phyloP scores from a whole-genome alignment of 2,329 filamentous ascomycete species.

The Microthyrium microscopicum region DNA sequence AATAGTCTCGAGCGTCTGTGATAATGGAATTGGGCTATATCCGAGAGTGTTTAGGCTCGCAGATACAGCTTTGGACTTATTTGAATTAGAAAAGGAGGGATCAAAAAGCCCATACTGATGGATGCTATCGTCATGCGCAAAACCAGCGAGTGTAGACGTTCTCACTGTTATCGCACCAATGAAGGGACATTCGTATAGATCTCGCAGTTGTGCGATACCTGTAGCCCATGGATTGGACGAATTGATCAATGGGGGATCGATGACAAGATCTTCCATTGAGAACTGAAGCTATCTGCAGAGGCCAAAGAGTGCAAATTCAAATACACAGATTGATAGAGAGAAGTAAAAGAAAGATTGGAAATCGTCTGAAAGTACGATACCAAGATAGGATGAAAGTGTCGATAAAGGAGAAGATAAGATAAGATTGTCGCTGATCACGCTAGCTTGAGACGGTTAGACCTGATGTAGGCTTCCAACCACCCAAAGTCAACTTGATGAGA shows the following conservation, averaged over 20 bases:
- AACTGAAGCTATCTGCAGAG: no score
- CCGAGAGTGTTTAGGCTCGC: conserved; percentile 50
- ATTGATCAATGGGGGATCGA: conserved; percentile 54
- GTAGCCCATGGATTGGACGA: conserved; percentile 65
- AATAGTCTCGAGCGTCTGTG: conserved; percentile 42
- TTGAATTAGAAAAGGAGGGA: conserved; percentile 11
- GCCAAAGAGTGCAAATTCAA: no score
- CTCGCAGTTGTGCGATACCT: conserved; percentile 40
- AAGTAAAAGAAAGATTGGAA: no score
- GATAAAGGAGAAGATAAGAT: no score
- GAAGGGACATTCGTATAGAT: conserved; percentile 41
- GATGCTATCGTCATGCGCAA: conserved; percentile 39
- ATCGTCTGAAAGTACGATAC: no score
- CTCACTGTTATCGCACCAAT: conserved; percentile 63
- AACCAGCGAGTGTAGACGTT: conserved; percentile 49
- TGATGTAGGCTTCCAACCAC: no score
- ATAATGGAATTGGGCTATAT: conserved; percentile 49
- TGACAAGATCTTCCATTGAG: conserved; percentile 20
- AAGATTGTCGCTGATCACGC: no score
- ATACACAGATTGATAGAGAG: no score
- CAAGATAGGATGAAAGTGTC: no score
- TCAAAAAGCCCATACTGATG: conserved; percentile 56
- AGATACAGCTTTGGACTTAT: conserved; percentile 3
- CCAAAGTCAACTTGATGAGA: no score
- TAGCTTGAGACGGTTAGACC: no score